Base-by-base conservation (phyloP, 148 eudicot species). In the Vaccinium vitisidaea region DNA sequence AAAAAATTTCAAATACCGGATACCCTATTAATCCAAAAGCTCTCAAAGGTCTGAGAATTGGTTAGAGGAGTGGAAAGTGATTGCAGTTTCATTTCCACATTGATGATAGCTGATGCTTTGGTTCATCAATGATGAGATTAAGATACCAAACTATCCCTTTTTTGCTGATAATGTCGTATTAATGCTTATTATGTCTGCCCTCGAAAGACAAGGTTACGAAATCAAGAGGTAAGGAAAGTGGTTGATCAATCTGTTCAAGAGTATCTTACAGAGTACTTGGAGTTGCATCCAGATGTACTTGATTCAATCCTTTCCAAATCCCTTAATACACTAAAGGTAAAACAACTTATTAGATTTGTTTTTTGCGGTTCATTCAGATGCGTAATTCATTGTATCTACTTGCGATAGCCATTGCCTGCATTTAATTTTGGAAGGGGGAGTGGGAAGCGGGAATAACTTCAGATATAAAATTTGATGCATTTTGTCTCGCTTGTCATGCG, bases 161-260 rank as follows among this genome's bases (percentile, higher is more conserved):
- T 23, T 30, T 18, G 39, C 46, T 61, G 18, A 46, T 43, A 43
- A 10, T 74, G 39, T 32, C 82, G 23, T 75, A 46, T 13, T 58
- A 48, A 49, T 74, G 49, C 21, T 86, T 59, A 18, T 84, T 75
- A 77, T 80, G 25, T 85, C 23, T 83, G 84, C 86, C 80, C 70
- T 80, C 87, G 80, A 65, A 73, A 97, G 99, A 97, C 98, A 65
- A 90, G 98, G 87, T 88, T 97, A 88, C 98, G 99, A 87, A 97
- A 97, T 85, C 98, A 98, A 0, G 99, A 97, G 91, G 99, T 95
- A 59, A 90, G 99, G 49, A 97, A 83, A 89, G 89, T 91, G 75
- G 98, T 97, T 85, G 99, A 97, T 86, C 98, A 95, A 86, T 90
- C 95, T 83, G 91, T 97, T 80, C 98, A 93, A 88, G 98, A 97